A percentile compares a stretch with the other conserved stretches of the same genome.
Evolutionary conservation across 148 eudicot species (phyloP).

Genomic region (Rhododendron griersonianum): DNA sequence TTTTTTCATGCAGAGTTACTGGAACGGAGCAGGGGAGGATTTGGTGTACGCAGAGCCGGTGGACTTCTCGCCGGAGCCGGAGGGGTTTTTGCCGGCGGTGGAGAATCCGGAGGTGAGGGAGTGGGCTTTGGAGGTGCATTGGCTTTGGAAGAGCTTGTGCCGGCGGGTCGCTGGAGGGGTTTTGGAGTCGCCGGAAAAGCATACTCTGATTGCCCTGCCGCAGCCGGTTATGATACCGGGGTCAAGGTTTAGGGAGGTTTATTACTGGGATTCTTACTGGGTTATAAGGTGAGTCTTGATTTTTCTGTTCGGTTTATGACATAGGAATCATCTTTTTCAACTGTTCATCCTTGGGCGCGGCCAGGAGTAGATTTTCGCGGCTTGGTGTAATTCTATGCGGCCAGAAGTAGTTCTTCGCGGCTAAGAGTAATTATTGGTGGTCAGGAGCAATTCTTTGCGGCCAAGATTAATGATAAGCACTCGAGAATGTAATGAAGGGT

Average conservation of each 20-base stretch:
- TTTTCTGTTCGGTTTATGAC: conserved; percentile 3
- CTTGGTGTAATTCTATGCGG: too few relatives aligned
- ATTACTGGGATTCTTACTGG: conserved; percentile 97
- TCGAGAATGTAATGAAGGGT: too few relatives aligned
- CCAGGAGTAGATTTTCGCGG: too few relatives aligned
- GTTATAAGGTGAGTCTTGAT: conserved; percentile 54
- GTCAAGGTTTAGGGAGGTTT: conserved; percentile 79
- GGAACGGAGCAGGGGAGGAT: conserved; percentile 57
- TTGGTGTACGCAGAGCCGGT: conserved; percentile 48
- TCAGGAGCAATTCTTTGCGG: too few relatives aligned
- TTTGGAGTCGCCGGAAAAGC: conserved; percentile 35
- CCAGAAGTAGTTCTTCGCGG: rapidly evolving
- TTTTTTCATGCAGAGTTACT: conserved; percentile 35
- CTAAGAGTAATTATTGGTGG: too few relatives aligned
- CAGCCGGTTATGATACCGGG: conserved; percentile 70
- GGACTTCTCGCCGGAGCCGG: conserved; percentile 60
- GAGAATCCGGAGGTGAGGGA: conserved; percentile 45
- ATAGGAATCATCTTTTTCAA: too few relatives aligned
- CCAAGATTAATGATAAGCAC: too few relatives aligned
- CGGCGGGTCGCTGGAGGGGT: conserved; percentile 28
- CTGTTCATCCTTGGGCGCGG: too few relatives aligned
- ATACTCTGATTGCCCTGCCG: conserved; percentile 61
- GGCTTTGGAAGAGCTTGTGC: conserved; percentile 79
- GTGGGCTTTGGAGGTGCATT: conserved; percentile 79
- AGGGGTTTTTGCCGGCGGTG: conserved; percentile 58